Evolutionary conservation across 1,284 basidiomycete species (phyloP).

Genomic region (Sparassis latifolia): DNA sequence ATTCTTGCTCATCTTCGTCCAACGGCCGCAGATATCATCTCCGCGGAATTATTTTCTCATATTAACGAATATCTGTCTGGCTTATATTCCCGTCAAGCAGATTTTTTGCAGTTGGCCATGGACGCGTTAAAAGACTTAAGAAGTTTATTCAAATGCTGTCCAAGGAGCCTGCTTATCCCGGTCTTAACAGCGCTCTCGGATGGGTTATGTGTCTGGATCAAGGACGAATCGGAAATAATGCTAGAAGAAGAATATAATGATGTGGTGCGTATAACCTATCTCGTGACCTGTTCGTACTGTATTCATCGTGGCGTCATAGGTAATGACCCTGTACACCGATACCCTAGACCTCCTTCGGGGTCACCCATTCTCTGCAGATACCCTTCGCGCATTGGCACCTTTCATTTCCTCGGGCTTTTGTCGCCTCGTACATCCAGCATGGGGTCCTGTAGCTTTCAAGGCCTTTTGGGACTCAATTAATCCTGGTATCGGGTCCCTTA

Average conservation of each 20-base stretch:
- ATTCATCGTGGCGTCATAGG: slow-evolving; percentile 24
- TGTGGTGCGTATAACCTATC: slow-evolving; percentile 31
- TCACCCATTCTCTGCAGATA: slow-evolving; percentile 31
- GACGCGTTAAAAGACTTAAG: slow-evolving; percentile 25
- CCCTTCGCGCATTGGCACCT: slow-evolving; percentile 31
- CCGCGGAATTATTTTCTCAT: slow-evolving; percentile 4
- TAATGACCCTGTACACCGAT: slow-evolving; percentile 38
- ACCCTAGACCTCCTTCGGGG: slow-evolving; percentile 31
- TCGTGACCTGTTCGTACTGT: background rate
- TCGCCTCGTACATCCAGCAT: slow-evolving; percentile 36
- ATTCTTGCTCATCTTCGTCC: slow-evolving; percentile 5
- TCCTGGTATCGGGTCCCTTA: slow-evolving; percentile 5
- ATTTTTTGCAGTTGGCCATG: slow-evolving; percentile 12
- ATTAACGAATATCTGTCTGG: slow-evolving; percentile 26
- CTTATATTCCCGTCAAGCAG: slow-evolving; percentile 29
- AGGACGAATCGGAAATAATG: slow-evolving; percentile 36
- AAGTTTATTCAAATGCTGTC: slow-evolving; percentile 24
- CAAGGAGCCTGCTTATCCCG: slow-evolving; percentile 21
- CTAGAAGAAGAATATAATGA: slow-evolving; percentile 37
- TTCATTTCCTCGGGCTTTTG: slow-evolving; percentile 44
- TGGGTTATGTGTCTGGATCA: slow-evolving; percentile 44
- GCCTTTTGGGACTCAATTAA: slow-evolving; percentile 14
- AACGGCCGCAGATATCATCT: background rate
- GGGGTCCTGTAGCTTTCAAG: slow-evolving; percentile 42
- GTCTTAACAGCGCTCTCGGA: slow-evolving; percentile 31